Evolutionary conservation across 2,329 filamentous ascomycete genomes (phyloP).

Genomic region (Domatiomyces catenatus): DNA sequence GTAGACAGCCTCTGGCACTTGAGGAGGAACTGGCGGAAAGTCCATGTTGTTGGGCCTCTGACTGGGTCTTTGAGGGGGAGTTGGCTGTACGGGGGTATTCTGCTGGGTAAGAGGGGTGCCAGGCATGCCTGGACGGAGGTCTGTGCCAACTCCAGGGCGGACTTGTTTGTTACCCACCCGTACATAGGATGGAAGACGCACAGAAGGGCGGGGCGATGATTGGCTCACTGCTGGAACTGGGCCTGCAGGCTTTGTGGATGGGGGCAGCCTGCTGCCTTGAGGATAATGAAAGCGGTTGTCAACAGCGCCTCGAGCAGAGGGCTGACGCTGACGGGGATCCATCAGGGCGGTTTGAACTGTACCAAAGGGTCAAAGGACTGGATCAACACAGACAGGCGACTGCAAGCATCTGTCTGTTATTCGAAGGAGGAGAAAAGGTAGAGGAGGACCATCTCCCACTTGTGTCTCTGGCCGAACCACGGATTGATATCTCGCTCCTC

Average conservation of each 20-base stretch:
- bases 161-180: constrained; percentile 11
- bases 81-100: neutral
- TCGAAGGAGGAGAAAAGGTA: neutral
- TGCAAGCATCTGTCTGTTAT: neutral
- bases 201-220: constrained; percentile 11
- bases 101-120: neutral
- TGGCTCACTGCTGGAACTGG: neutral
- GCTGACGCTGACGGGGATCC: neutral
- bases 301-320: neutral
- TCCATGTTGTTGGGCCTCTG: constrained; percentile 3
- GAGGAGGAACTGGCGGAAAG: constrained; percentile 9
- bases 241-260: neutral
- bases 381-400: neutral
- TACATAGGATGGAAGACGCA: constrained; percentile 8
- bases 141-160: constrained; percentile 10
- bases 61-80: neutral
- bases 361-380: neutral
- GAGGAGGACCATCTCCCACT: neutral
- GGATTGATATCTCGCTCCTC: neutral
- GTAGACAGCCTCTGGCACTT: constrained; percentile 2
- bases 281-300: constrained; percentile 10
- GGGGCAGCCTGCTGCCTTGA: constrained; percentile 3
- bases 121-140: constrained; percentile 7
- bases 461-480: neutral
- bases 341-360: neutral